Conservation (phyloP, 129 eudicot species). For the Dittrichia graveolens region DNA sequence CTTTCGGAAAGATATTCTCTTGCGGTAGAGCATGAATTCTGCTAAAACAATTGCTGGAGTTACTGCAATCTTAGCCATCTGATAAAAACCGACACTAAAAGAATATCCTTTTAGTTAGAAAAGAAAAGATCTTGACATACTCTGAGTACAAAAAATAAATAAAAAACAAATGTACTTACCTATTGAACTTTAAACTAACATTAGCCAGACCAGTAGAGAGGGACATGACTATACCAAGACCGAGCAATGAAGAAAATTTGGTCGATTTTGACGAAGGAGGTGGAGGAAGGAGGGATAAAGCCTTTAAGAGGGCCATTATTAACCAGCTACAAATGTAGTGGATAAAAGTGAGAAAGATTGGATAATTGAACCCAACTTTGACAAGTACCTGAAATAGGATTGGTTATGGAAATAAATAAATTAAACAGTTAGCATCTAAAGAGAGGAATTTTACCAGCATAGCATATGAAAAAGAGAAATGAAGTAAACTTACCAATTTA, state of each 20-base stretch:
- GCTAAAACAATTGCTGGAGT: slow-evolving; percentile 96
- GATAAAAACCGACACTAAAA: slow-evolving; percentile 95
- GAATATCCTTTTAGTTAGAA: slow-evolving; percentile 20
- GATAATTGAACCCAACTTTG: slow-evolving; percentile 90
- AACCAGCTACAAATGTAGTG: slow-evolving; percentile 94
- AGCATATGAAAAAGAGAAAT: slow-evolving; percentile 5
- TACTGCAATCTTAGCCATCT: slow-evolving; percentile 99
- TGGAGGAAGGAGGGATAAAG: slow-evolving; percentile 72
- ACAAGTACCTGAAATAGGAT: slow-evolving; percentile 72
- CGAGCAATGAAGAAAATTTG: slow-evolving; percentile 66
- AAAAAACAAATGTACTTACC: slow-evolving; percentile 44
- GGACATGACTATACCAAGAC: slow-evolving; percentile 91
- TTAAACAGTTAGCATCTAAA: slow-evolving; percentile 1
- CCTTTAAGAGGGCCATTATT: slow-evolving; percentile 81
- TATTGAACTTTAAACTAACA: slow-evolving; percentile 92
- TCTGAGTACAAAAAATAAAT: background rate
- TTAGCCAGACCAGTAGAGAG: slow-evolving; percentile 96
- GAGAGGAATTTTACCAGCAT: background rate
- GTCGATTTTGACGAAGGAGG: slow-evolving; percentile 79
- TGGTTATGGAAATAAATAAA: slow-evolving; percentile 3
- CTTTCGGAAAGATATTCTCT: slow-evolving; percentile 73
- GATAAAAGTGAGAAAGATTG: slow-evolving; percentile 86
- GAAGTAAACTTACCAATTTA: slow-evolving; percentile 64
- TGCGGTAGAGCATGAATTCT: slow-evolving; percentile 78
- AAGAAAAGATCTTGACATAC: background rate